phyloP scores from a whole-genome alignment of 192 early-diverging fungal species.

The Mycoemilia scoparia region DNA sequence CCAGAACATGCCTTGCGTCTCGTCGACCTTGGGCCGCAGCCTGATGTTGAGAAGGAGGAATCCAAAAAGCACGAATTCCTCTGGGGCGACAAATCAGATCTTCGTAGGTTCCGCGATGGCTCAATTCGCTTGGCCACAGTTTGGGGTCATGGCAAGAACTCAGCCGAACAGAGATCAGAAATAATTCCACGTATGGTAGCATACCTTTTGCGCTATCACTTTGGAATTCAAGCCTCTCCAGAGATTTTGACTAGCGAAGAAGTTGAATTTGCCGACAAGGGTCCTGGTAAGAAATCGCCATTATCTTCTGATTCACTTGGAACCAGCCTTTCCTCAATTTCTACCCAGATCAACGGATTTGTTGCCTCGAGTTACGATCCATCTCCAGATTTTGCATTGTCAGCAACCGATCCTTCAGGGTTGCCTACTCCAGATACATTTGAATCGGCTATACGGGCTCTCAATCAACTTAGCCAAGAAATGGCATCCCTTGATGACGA shows the following conservation, averaged over 20 bases:
- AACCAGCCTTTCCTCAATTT: constrained; percentile 6
- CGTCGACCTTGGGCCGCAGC: constrained; percentile 73
- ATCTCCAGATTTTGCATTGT: too few relatives aligned
- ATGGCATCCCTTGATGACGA: constrained; percentile 12
- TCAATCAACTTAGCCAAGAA: constrained; percentile 13
- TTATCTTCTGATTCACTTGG: too few relatives aligned
- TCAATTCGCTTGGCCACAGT: constrained; percentile 78
- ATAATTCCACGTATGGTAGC: constrained; percentile 65
- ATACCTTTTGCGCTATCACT: constrained; percentile 60
- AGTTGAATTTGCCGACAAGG: constrained; percentile 4
- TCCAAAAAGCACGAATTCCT: constrained; percentile 49
- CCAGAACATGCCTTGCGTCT: constrained; percentile 42
- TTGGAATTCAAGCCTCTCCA: constrained; percentile 23
- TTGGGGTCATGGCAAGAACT: constrained; percentile 37
- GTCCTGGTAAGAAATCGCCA: neutral
- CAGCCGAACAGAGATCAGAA: constrained; percentile 40
- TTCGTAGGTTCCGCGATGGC: constrained; percentile 89
- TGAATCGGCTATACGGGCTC: constrained; percentile 11
- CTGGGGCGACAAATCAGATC: constrained; percentile 82
- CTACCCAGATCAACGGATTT: constrained; percentile 6
- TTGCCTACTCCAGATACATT: constrained; percentile 9
- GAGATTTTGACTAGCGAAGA: constrained; percentile 9
- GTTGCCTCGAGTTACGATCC: too few relatives aligned
- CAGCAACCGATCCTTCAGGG: too few relatives aligned
- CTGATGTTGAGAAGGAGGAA: constrained; percentile 47